Conservation (phyloP, 2,329 filamentous ascomycete genomes). For the Huntiella omanensis region DNA sequence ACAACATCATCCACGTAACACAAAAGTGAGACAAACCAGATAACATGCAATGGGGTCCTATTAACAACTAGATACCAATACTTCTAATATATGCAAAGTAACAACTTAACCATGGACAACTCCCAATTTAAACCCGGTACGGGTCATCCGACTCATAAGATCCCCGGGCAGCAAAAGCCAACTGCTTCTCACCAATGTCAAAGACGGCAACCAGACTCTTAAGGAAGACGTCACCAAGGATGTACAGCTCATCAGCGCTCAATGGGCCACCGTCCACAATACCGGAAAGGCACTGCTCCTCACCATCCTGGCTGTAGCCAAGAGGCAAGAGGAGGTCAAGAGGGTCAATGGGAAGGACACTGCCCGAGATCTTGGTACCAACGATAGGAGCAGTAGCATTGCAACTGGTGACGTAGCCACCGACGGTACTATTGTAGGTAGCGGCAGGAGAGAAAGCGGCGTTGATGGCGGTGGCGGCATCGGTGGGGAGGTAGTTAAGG, state of each 20-base stretch:
- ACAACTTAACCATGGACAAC: too few relatives aligned
- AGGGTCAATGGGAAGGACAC: slow-evolving; percentile 5
- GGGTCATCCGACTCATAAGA: slow-evolving; percentile 4
- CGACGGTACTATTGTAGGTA: slow-evolving; percentile 14
- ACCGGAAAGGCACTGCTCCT: neutral
- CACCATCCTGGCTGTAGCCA: neutral
- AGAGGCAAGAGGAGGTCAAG: slow-evolving; percentile 5
- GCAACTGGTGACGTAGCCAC: slow-evolving; percentile 15
- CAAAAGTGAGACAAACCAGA: too few relatives aligned
- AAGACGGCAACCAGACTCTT: slow-evolving; percentile 31
- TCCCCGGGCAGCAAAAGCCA: slow-evolving; percentile 21
- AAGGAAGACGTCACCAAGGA: slow-evolving; percentile 30
- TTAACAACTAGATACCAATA: too few relatives aligned
- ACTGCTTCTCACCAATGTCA: slow-evolving; percentile 24
- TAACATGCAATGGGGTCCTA: too few relatives aligned
- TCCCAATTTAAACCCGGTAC: neutral
- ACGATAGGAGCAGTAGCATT: slow-evolving; percentile 17
- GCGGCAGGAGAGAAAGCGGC: slow-evolving; percentile 13
- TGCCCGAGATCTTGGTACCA: slow-evolving; percentile 15
- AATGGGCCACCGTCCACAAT: slow-evolving; percentile 4
- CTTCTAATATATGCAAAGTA: too few relatives aligned
- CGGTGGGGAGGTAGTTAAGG: slow-evolving; percentile 15
- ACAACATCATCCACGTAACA: too few relatives aligned
- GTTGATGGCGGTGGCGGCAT: slow-evolving; percentile 16
- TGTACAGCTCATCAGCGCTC: slow-evolving; percentile 22